Percentiles rank a stretch among this genome's conserved stretches.
phyloP scores from a whole-genome alignment of 148 eudicot species.

The Arctostaphylos glauca region DNA sequence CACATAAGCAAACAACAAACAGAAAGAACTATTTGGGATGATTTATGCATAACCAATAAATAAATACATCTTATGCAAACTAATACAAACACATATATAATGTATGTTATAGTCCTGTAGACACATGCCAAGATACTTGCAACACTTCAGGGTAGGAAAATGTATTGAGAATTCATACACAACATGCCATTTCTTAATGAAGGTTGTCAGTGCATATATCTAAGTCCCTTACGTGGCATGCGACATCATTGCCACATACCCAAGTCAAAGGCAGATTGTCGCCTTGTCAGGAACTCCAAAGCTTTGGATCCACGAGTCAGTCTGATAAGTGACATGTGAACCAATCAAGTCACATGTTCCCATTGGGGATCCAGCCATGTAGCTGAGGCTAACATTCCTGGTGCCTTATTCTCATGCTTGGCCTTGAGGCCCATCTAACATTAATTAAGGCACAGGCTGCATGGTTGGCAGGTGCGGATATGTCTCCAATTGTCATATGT shows the following conservation, averaged over 20 bases:
- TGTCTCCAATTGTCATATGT: not conserved
- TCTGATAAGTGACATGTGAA: not conserved
- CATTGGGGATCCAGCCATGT: not conserved
- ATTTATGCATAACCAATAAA: not conserved
- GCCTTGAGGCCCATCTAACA: not conserved
- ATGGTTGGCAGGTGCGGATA: not conserved
- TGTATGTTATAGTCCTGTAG: not conserved
- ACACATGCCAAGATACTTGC: not conserved
- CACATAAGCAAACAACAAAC: not conserved
- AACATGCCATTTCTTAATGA: not conserved
- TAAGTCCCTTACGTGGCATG: not conserved
- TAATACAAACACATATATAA: not conserved
- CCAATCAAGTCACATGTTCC: not conserved
- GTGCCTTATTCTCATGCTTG: not conserved
- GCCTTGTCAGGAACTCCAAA: not conserved
- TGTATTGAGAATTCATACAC: not conserved
- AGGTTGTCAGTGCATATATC: not conserved
- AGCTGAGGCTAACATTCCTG: not conserved
- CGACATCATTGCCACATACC: not conserved
- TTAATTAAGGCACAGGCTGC: not conserved
- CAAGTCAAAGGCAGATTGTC: not conserved
- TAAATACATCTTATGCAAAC: not conserved
- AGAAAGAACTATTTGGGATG: not conserved
- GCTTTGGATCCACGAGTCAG: not conserved
- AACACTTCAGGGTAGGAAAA: not conserved